phyloP scores from a whole-genome alignment of 2,329 filamentous ascomycete species.

The Myotisia sp. region DNA sequence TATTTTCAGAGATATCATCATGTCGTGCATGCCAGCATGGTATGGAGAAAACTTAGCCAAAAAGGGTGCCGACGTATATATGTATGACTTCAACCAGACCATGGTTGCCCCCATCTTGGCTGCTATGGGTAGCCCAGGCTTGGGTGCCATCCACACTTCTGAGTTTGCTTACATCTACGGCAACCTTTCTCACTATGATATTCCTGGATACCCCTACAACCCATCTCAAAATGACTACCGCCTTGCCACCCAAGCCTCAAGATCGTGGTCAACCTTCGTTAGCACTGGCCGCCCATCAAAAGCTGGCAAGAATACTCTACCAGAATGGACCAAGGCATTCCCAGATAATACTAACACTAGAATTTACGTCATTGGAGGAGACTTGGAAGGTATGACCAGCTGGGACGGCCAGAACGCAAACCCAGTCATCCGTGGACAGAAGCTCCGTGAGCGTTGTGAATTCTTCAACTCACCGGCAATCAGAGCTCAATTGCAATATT shows the following conservation, averaged over 20 bases:
- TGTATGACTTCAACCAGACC: slow-evolving; percentile 43
- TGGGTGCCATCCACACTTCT: slow-evolving; percentile 38
- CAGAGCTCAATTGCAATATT: slow-evolving; percentile 3
- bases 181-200: slow-evolving; percentile 33
- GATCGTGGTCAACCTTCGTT: slow-evolving; percentile 6
- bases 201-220: slow-evolving; percentile 5
- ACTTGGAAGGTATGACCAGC: slow-evolving; percentile 1
- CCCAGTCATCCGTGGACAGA: slow-evolving; percentile 1
- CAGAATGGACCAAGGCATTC: slow-evolving; percentile 4
- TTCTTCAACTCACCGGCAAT: slow-evolving; percentile 7
- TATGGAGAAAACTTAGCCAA: slow-evolving; percentile 29
- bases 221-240: slow-evolving; percentile 1
- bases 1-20: slow-evolving; percentile 39
- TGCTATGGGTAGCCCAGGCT: slow-evolving; percentile 22
- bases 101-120: slow-evolving; percentile 35
- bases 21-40: slow-evolving; percentile 36
- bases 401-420: slow-evolving; percentile 1
- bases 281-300: slow-evolving; percentile 2
- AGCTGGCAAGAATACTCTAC: slow-evolving; percentile 1
- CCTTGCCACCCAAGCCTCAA: slow-evolving; percentile 1
- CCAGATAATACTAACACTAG: background rate
- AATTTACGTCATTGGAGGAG: slow-evolving; percentile 4
- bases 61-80: slow-evolving; percentile 30
- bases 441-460: slow-evolving; percentile 4
- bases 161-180: slow-evolving; percentile 42